phyloP scores from a whole-genome alignment of 129 eudicot species.

The Solidago caesia region DNA sequence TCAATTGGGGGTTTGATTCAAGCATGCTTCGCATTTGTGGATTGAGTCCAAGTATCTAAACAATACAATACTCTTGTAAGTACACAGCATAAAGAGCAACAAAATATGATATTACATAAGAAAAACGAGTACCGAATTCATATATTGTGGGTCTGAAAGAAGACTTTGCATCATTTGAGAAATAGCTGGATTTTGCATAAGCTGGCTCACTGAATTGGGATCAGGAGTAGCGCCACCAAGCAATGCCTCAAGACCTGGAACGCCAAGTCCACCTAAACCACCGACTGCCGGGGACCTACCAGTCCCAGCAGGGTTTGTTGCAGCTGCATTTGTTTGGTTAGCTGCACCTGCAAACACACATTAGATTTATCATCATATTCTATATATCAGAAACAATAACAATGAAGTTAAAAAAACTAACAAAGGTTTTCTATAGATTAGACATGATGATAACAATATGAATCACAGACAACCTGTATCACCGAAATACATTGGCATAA shows the following conservation, averaged over 20 bases:
- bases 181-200: slow-evolving; percentile 83
- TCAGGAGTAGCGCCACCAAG: slow-evolving; percentile 63
- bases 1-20: slow-evolving; percentile 70
- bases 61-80: slow-evolving; percentile 18
- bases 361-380: slow-evolving; percentile 6
- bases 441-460: neutral
- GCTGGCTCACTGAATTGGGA: slow-evolving; percentile 54
- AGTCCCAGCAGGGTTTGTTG: slow-evolving; percentile 49
- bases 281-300: slow-evolving; percentile 52
- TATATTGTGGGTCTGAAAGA: slow-evolving; percentile 82
- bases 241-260: slow-evolving; percentile 59
- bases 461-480: neutral
- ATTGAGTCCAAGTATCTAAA: slow-evolving; percentile 61
- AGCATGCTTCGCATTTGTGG: slow-evolving; percentile 74
- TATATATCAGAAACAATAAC: slow-evolving; percentile 1
- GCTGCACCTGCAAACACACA: slow-evolving; percentile 45
- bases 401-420: neutral
- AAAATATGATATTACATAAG: neutral
- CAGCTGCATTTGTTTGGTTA: slow-evolving; percentile 45
- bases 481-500: neutral
- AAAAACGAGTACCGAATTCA: slow-evolving; percentile 63
- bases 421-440: neutral
- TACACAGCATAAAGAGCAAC: slow-evolving; percentile 3
- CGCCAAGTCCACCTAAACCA: slow-evolving; percentile 70
- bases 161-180: slow-evolving; percentile 82